A percentile compares a stretch with the other conserved stretches of the same genome.
These are phyloP conservation scores for Arbutus unedo DNA, from an alignment of 148 eudicot genomes.

Conservation along the genomic window DNA sequence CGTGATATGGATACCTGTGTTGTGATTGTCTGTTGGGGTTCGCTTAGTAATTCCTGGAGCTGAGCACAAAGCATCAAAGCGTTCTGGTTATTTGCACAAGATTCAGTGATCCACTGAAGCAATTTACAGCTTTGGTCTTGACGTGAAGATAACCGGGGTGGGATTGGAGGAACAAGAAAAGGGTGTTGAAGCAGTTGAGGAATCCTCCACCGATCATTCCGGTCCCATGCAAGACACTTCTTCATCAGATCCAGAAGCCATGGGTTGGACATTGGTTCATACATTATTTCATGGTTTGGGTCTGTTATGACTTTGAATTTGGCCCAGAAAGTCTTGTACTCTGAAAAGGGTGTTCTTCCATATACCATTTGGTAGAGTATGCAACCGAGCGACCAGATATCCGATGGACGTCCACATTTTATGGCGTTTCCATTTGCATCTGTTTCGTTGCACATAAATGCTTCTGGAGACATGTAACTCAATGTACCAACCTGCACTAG, in stretches of 20 bases:
- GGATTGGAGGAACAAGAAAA: constrained; percentile 78
- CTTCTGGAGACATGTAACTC: constrained; percentile 98
- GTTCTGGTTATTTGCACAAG: constrained; percentile 42
- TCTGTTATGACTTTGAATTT: constrained; percentile 92
- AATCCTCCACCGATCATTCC: constrained; percentile 78
- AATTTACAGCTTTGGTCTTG: constrained; percentile 33
- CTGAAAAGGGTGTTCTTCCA: constrained; percentile 89
- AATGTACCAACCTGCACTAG: constrained; percentile 74
- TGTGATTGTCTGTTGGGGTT: constrained; percentile 25
- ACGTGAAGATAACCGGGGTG: constrained; percentile 26
- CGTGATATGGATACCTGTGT: constrained; percentile 21
- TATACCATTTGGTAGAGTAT: constrained; percentile 98
- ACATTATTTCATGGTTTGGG: constrained; percentile 52
- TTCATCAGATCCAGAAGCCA: constrained; percentile 98
- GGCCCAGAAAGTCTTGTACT: constrained; percentile 96
- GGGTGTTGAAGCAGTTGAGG: constrained; percentile 88
- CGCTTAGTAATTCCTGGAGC: constrained; percentile 43
- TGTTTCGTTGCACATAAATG: constrained; percentile 91
- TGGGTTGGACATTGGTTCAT: constrained; percentile 72
- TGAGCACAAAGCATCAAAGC: constrained; percentile 50
- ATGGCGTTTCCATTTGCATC: constrained; percentile 76
- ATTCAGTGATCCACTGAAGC: constrained; percentile 61
- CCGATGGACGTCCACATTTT: constrained; percentile 94
- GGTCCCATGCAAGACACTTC: constrained; percentile 91
- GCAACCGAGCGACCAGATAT: constrained; percentile 99